Conservation (phyloP, 768 basidiomycete species). For the Lepiota venenata region DNA sequence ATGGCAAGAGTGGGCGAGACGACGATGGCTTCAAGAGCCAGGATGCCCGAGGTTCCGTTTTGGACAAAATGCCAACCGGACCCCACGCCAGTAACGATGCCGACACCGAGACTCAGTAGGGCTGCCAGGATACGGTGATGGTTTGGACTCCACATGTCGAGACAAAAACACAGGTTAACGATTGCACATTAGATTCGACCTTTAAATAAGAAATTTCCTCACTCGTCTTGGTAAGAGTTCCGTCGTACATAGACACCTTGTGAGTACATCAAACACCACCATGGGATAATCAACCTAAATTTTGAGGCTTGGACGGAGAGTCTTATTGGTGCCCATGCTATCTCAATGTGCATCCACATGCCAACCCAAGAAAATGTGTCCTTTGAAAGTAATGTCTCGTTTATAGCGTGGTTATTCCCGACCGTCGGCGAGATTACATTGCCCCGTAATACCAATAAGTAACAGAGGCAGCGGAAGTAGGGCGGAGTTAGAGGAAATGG, state of each 20-base stretch:
- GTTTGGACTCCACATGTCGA: slow-evolving; percentile 15
- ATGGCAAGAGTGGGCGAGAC: slow-evolving; percentile 27
- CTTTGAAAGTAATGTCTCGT: background rate
- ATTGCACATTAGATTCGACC: no score
- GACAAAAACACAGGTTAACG: background rate
- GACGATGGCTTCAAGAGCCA: slow-evolving; percentile 25
- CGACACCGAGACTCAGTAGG: background rate
- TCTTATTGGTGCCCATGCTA: background rate
- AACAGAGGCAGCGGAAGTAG: background rate
- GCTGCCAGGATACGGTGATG: slow-evolving; percentile 6
- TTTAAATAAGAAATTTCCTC: background rate
- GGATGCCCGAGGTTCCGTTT: slow-evolving; percentile 24
- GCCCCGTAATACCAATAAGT: background rate
- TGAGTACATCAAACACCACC: background rate
- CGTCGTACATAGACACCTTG: background rate
- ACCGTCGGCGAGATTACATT: background rate
- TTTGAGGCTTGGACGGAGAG: no score
- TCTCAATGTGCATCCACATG: background rate
- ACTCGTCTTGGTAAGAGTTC: background rate
- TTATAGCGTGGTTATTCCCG: background rate
- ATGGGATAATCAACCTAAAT: background rate
- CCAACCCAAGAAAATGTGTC: background rate
- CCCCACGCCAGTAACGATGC: slow-evolving; percentile 7
- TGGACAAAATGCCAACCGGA: slow-evolving; percentile 24
- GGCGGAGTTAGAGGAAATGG: background rate